Evolutionary conservation across 2,329 filamentous ascomycete genomes (phyloP).

Genomic region (Neoarthrinium moseri): DNA sequence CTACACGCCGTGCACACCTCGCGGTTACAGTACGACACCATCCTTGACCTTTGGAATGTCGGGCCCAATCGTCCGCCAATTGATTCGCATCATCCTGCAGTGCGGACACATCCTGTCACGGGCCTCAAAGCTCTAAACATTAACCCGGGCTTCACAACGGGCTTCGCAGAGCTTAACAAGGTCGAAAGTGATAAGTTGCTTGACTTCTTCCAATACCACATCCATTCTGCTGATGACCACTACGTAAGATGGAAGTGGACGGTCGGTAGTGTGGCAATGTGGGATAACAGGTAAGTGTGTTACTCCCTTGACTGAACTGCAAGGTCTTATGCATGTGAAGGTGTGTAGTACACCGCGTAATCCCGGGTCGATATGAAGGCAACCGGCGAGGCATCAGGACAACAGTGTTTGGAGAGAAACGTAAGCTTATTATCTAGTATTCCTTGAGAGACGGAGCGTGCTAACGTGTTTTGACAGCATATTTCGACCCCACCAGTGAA

Average conservation of each 20-base stretch:
- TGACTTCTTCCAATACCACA: slow-evolving; percentile 43
- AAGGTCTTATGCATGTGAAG: slow-evolving; percentile 14
- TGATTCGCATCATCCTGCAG: slow-evolving; percentile 46
- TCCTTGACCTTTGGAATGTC: slow-evolving; percentile 41
- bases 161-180: slow-evolving; percentile 48
- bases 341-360: slow-evolving; percentile 38
- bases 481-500: slow-evolving; percentile 18
- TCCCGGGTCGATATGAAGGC: slow-evolving; percentile 37
- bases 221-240: slow-evolving; percentile 49
- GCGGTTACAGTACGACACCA: slow-evolving; percentile 44
- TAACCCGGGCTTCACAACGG: slow-evolving; percentile 44
- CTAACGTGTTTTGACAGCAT: background rate
- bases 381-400: slow-evolving; percentile 37
- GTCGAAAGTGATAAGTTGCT: slow-evolving; percentile 44
- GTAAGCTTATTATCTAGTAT: slow-evolving; percentile 24
- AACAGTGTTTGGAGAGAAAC: slow-evolving; percentile 43
- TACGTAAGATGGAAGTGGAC: slow-evolving; percentile 49
- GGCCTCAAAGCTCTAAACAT: slow-evolving; percentile 44
- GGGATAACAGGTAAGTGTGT: slow-evolving; percentile 47
- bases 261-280: slow-evolving; percentile 47
- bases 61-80: slow-evolving; percentile 42
- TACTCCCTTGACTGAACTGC: too few species aligned
- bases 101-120: slow-evolving; percentile 48
- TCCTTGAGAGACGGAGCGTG: slow-evolving; percentile 10
- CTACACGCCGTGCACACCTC: slow-evolving; percentile 46